Conservation (phyloP, 2,329 filamentous ascomycete genomes). For the Fusarium gaditjirri region DNA sequence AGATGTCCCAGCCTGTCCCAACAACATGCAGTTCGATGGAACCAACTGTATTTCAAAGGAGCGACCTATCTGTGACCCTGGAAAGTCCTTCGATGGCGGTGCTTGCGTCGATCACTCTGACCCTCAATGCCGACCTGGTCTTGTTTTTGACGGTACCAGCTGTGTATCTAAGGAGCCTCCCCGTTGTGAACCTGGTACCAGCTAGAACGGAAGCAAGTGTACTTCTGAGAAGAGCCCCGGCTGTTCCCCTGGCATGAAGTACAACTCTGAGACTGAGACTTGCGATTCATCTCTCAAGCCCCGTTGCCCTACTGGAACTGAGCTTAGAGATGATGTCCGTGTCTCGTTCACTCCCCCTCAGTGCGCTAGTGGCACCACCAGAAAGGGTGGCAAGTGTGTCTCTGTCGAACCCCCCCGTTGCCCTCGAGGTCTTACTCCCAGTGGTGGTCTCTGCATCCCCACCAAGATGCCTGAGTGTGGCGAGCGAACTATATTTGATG, state of each 20-base stretch:
- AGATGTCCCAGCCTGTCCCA: background rate
- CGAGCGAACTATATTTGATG: conserved; percentile 17
- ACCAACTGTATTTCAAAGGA: conserved; percentile 7
- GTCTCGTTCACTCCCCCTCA: background rate
- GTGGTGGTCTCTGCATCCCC: conserved; percentile 5
- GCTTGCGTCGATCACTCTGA: background rate
- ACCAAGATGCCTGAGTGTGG: background rate
- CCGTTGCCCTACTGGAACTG: background rate
- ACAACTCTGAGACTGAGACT: conserved; percentile 6
- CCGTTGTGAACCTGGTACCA: background rate
- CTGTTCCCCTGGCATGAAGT: background rate
- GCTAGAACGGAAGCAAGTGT: conserved; percentile 12
- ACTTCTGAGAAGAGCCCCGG: background rate
- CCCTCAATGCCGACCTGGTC: background rate
- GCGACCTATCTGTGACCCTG: background rate
- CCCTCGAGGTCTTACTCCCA: background rate
- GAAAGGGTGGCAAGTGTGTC: conserved; percentile 8
- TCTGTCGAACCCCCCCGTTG: background rate
- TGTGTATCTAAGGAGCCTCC: conserved; percentile 5
- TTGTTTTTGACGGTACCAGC: conserved; percentile 12
- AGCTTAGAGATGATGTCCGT: conserved; percentile 8
- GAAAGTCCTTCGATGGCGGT: background rate
- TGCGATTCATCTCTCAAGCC: background rate
- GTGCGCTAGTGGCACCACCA: background rate
- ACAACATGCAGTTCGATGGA: conserved; percentile 5